These are phyloP conservation scores for Huntiella savannae DNA, from an alignment of 2,329 filamentous ascomycete species.

Conservation along the genomic window DNA sequence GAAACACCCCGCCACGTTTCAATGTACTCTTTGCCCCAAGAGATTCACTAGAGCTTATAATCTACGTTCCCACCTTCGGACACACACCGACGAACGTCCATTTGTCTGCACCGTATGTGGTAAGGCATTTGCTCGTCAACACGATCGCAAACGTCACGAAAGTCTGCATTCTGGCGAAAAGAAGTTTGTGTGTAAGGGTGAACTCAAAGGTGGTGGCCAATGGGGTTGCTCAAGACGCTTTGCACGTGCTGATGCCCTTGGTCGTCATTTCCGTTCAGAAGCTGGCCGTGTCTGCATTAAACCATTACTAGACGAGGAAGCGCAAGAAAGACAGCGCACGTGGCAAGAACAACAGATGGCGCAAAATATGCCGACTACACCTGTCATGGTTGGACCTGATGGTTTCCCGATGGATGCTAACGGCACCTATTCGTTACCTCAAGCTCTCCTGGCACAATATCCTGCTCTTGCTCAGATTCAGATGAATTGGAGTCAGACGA, in stretches of 20 bases:
- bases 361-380: conserved; percentile 31
- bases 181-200: conserved; percentile 92
- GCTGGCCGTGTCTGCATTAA: conserved; percentile 93
- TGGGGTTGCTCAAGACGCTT: conserved; percentile 93
- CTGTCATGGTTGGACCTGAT: conserved; percentile 38
- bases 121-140: conserved; percentile 92
- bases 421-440: conserved; percentile 54
- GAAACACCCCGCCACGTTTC: conserved; percentile 94
- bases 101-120: conserved; percentile 95
- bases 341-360: conserved; percentile 55
- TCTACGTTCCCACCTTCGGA: conserved; percentile 80
- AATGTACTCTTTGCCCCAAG: conserved; percentile 84
- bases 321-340: conserved; percentile 56
- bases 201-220: conserved; percentile 60
- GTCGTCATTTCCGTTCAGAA: conserved; percentile 86
- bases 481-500: conserved; percentile 54
- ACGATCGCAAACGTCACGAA: conserved; percentile 93
- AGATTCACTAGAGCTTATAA: conserved; percentile 95
- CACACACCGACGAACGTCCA: conserved; percentile 89
- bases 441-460: conserved; percentile 76
- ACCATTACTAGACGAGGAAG: conserved; percentile 88
- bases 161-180: conserved; percentile 93
- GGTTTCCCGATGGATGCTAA: conserved; percentile 37
- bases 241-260: conserved; percentile 83
- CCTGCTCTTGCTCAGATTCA: conserved; percentile 76